These are phyloP conservation scores for Pseudogymnoascus sp. DNA, from an alignment of 2,329 filamentous ascomycete genomes.

Conservation along the genomic window DNA sequence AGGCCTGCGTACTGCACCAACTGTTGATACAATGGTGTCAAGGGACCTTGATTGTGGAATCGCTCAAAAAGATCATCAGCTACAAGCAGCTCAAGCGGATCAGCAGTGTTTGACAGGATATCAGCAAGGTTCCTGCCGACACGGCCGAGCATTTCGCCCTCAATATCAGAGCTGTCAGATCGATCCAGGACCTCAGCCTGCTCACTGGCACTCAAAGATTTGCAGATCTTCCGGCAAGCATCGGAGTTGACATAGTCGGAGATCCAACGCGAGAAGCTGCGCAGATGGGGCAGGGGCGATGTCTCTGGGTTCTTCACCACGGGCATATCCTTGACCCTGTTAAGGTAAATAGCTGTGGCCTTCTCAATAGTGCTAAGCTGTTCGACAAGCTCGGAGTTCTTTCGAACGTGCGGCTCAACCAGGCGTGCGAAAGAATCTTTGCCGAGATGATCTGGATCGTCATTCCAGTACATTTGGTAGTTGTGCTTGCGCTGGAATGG, in stretches of 20 bases:
- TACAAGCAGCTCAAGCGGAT: conserved; percentile 15
- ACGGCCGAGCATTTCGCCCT: conserved; percentile 28
- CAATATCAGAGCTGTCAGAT: conserved; percentile 14
- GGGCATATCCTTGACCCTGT: background rate
- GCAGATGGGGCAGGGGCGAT: background rate
- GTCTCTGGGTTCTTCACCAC: background rate
- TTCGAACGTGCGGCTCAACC: background rate
- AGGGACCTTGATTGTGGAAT: conserved; percentile 13
- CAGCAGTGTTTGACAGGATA: conserved; percentile 14
- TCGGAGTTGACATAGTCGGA: background rate
- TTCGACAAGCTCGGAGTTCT: background rate
- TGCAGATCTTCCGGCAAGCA: background rate
- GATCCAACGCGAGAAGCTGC: background rate
- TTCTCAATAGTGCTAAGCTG: background rate
- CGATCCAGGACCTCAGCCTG: background rate
- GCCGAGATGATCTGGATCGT: background rate
- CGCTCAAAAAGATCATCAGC: conserved; percentile 16
- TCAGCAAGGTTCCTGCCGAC: conserved; percentile 19
- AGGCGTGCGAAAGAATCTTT: background rate
- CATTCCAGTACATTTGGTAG: conserved; percentile 9
- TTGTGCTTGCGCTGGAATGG: conserved; percentile 12
- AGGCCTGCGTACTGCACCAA: conserved; percentile 13
- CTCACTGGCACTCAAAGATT: background rate
- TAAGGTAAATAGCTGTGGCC: background rate
- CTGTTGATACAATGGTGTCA: conserved; percentile 2